Base-by-base conservation (phyloP, 176 grass and related monocot genomes). In the Cenchrus fungigraminus region DNA sequence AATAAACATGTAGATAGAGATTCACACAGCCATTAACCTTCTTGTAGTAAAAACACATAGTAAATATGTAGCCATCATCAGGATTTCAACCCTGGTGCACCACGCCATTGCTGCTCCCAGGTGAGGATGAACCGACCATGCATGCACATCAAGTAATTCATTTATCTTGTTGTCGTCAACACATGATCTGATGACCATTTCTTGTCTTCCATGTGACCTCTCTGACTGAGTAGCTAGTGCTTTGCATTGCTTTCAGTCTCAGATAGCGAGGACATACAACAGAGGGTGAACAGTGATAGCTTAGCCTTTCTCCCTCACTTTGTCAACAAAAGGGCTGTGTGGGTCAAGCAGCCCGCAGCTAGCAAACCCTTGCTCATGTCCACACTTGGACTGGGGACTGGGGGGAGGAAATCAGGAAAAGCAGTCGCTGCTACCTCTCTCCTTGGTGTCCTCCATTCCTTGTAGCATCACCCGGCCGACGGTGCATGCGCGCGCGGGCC, bases 251-350 rank as follows among this genome's bases (percentile, higher is more conserved):
- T 71, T 63, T 28, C 54, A 12, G 55, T 13, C n/a, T 14, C 1
- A 51, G 17, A 58, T 20, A 59, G 57, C 42, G 55, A 84, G 69
- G 85, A 87, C 74, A 40, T 25, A 25, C 25, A 25, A 25, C 3
- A 40, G 81, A 91, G 69, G 85, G 87, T 70, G 76, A 91, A 91
- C 85, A 87, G 81, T 91, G 5, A 12, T 76, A 47, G 42, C 40
- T 22, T 73, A 40, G 68, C 59, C 77, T 85, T 72, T 81, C 61
- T 51, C 69, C 15, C 61, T 82, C 51, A 10, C 79, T 82, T 89
- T 83, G 79, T 61, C 83, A 81, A 70, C 75, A 82, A 55, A 63
- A 63, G 59, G 44, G 68, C 29, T 68, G 45, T 49, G 49, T 10
- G 82, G 85, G 64, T 78, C 87, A 79, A 57, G 73, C 77, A 55